Evolutionary conservation across 2,329 filamentous ascomycete genomes (phyloP).

Genomic region (Pestalotiopsis sp.): DNA sequence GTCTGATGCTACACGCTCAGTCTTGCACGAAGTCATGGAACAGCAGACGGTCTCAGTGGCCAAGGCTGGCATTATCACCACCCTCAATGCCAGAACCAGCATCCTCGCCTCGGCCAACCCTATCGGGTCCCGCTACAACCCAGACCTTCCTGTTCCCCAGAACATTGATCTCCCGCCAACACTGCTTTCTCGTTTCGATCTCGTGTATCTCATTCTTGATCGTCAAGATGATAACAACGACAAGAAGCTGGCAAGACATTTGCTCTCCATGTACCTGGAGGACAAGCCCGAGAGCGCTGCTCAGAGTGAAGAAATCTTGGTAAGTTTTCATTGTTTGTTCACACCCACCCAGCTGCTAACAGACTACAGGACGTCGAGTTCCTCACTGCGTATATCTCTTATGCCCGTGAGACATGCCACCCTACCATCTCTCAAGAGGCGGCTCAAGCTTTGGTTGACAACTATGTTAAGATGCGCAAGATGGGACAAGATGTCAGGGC

Average conservation of each 20-base stretch:
- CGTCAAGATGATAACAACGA: conserved; percentile 90
- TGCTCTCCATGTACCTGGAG: conserved; percentile 96
- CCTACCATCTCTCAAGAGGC: conserved; percentile 81
- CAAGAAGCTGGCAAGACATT: conserved; percentile 84
- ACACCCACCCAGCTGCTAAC: conserved; percentile 27
- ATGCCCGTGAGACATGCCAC: conserved; percentile 84
- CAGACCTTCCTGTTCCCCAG: conserved; percentile 91
- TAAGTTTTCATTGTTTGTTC: conserved; percentile 48
- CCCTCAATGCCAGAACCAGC: conserved; percentile 90
- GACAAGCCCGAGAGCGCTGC: conserved; percentile 86
- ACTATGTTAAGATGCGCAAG: conserved; percentile 94
- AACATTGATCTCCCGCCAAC: conserved; percentile 98
- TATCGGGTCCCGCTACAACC: conserved; percentile 97
- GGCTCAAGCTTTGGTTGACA: conserved; percentile 79
- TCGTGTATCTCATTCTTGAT: conserved; percentile 96
- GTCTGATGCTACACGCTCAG: conserved; percentile 77
- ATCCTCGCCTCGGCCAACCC: conserved; percentile 97
- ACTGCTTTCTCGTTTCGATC: conserved; percentile 90
- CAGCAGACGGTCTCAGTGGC: conserved; percentile 85
- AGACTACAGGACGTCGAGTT: conserved; percentile 80
- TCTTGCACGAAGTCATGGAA: conserved; percentile 88
- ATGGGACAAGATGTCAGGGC: conserved; percentile 86
- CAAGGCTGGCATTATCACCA: conserved; percentile 95
- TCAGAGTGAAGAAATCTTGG: conserved; percentile 75
- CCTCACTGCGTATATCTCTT: conserved; percentile 95